phyloP scores from a whole-genome alignment of 768 basidiomycete genomes.

The Porphyrellus cyaneotinctus region DNA sequence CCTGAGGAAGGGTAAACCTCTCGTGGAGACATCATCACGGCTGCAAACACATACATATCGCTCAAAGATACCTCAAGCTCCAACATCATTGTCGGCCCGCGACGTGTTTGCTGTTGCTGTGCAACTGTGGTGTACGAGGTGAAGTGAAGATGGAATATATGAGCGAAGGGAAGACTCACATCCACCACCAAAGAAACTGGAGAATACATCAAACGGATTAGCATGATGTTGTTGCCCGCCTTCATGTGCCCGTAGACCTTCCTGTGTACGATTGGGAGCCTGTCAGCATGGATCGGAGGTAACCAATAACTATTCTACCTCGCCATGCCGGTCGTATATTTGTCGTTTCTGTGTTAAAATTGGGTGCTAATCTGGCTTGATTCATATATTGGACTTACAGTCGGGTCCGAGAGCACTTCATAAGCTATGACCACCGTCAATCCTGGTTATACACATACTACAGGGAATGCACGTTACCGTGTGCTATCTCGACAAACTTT shows the following conservation, averaged over 20 bases:
- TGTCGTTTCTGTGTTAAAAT: constrained; percentile 64
- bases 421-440: constrained; percentile 55
- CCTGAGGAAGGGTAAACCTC: constrained; percentile 34
- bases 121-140: constrained; percentile 13
- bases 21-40: neutral
- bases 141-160: neutral
- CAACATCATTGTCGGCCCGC: constrained; percentile 70
- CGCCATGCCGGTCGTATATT: constrained; percentile 93
- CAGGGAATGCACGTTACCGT: constrained; percentile 50
- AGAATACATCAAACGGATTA: constrained; percentile 95
- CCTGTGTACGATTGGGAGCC: constrained; percentile 39
- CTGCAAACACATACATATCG: constrained; percentile 59
- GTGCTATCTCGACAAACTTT: constrained; percentile 87
- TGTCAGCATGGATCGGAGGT: constrained; percentile 4
- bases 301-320: constrained; percentile 41
- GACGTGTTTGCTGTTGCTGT: constrained; percentile 57
- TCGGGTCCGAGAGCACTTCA: constrained; percentile 86
- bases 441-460: neutral
- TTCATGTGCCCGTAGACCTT: constrained; percentile 89
- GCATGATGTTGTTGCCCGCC: constrained; percentile 69
- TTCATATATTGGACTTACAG: constrained; percentile 43
- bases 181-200: constrained; percentile 85
- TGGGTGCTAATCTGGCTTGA: neutral
- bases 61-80: constrained; percentile 84
- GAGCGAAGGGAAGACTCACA: constrained; percentile 42